Conservation (phyloP, 106 monocot species). For the Allium sativum region DNA sequence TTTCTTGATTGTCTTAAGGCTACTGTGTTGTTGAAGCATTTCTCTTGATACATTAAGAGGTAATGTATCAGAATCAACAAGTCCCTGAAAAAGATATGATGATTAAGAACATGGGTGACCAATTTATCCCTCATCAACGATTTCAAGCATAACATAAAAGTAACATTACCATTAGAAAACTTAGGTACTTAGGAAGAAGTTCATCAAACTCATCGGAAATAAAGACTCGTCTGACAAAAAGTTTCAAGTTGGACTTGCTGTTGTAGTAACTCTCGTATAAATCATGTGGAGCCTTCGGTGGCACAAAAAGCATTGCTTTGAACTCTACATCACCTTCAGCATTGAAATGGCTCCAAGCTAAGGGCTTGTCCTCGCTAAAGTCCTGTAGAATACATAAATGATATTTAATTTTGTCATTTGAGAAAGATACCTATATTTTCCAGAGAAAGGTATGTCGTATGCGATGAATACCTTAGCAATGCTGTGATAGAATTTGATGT, state of each 20-base stretch:
- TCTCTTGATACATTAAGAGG: constrained; percentile 97
- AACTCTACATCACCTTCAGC: constrained; percentile 99
- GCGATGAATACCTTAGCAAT: constrained; percentile 56
- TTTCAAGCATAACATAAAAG: no score
- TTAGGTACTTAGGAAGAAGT: constrained; percentile 93
- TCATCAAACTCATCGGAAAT: constrained; percentile 99
- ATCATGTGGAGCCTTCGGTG: constrained; percentile 95
- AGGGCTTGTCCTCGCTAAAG: constrained; percentile 86
- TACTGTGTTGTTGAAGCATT: constrained; percentile 97
- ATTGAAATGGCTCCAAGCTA: constrained; percentile 85
- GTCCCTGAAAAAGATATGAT: constrained; percentile 40
- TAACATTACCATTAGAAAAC: constrained; percentile 71
- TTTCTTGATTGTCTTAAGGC: constrained; percentile 99
- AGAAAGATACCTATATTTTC: background rate
- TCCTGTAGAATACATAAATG: constrained; percentile 27
- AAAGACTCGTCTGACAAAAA: constrained; percentile 95
- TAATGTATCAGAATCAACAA: constrained; percentile 95
- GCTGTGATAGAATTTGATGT: constrained; percentile 85
- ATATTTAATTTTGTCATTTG: no score
- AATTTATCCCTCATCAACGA: background rate
- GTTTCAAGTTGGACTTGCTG: constrained; percentile 82
- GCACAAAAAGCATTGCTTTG: constrained; percentile 90
- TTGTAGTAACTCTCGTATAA: constrained; percentile 96
- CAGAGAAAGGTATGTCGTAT: background rate
- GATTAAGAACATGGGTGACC: background rate